These are phyloP conservation scores for Plasmopara muralis DNA, from an alignment of 352 stramenopile species.

Conservation along the genomic window DNA sequence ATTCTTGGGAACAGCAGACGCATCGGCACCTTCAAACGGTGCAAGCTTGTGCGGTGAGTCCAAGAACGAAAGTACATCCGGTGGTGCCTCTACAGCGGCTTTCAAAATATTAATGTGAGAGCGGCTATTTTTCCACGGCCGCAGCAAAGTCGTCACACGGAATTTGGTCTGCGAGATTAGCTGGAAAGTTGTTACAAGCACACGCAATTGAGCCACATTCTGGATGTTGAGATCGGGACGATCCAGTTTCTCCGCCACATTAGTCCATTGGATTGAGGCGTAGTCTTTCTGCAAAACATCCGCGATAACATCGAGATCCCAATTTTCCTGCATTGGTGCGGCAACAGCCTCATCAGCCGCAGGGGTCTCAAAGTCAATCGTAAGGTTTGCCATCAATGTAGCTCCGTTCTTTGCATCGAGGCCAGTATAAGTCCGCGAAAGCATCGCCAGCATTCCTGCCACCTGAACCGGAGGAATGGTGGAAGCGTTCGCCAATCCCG, in stretches of 20 bases:
- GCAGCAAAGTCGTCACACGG: constrained; percentile 57
- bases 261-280: constrained; percentile 76
- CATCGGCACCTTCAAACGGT: constrained; percentile 82
- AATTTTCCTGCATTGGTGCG: constrained; percentile 37
- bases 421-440: constrained; percentile 71
- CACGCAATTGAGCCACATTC: constrained; percentile 53
- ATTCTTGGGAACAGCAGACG: constrained; percentile 77
- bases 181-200: constrained; percentile 76
- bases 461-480: constrained; percentile 83
- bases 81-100: constrained; percentile 71
- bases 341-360: constrained; percentile 23
- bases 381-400: constrained; percentile 76
- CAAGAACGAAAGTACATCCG: constrained; percentile 72
- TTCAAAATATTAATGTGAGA: constrained; percentile 73
- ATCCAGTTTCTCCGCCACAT: constrained; percentile 82
- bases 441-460: constrained; percentile 84
- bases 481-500: constrained; percentile 66
- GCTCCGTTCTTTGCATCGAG: constrained; percentile 60
- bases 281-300: constrained; percentile 84
- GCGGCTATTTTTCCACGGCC: constrained; percentile 71
- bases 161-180: constrained; percentile 80
- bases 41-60: constrained; percentile 76
- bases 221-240: constrained; percentile 64
- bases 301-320: constrained; percentile 83
- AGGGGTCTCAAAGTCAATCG: constrained; percentile 61